Percentiles rank a stretch among this genome's conserved stretches.
These are phyloP conservation scores for Albophoma yamanashiensis DNA, from an alignment of 2,329 filamentous ascomycete genomes.

Conservation along the genomic window DNA sequence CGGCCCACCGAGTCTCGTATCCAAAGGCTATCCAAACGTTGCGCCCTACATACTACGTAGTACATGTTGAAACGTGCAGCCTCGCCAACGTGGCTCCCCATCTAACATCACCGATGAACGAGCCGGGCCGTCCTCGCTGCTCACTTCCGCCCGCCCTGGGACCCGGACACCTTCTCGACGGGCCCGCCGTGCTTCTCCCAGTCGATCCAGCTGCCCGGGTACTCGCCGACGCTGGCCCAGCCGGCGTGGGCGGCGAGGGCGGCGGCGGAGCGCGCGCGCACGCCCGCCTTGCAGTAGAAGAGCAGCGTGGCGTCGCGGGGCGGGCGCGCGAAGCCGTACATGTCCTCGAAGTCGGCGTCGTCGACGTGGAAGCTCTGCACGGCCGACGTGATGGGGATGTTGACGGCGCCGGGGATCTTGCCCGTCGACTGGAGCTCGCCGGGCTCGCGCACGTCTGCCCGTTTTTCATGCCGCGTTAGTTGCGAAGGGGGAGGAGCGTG, in stretches of 20 bases:
- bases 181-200: conserved; percentile 67
- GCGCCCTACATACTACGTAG: too few relatives aligned
- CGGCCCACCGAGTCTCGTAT: neutral
- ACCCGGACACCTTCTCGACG: conserved; percentile 16
- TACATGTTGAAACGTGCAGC: too few relatives aligned
- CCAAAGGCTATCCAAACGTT: neutral
- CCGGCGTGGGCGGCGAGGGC: conserved; percentile 66
- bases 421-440: conserved; percentile 52
- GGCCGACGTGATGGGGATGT: conserved; percentile 67
- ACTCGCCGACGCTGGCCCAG: conserved; percentile 62
- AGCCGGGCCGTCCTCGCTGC: fast-evolving
- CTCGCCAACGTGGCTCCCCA: neutral
- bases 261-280: conserved; percentile 69
- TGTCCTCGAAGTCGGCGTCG: conserved; percentile 69
- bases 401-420: conserved; percentile 69
- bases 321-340: conserved; percentile 68
- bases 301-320: conserved; percentile 48
- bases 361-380: conserved; percentile 72
- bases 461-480: neutral
- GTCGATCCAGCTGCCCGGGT: conserved; percentile 68
- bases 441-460: conserved; percentile 61
- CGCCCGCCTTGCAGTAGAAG: conserved; percentile 90
- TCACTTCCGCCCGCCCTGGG: neutral
- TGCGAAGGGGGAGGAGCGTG: too few relatives aligned
- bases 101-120: neutral